Evolutionary conservation across 768 basidiomycete species (phyloP).

Genomic region (Auriscalpium vulgare): DNA sequence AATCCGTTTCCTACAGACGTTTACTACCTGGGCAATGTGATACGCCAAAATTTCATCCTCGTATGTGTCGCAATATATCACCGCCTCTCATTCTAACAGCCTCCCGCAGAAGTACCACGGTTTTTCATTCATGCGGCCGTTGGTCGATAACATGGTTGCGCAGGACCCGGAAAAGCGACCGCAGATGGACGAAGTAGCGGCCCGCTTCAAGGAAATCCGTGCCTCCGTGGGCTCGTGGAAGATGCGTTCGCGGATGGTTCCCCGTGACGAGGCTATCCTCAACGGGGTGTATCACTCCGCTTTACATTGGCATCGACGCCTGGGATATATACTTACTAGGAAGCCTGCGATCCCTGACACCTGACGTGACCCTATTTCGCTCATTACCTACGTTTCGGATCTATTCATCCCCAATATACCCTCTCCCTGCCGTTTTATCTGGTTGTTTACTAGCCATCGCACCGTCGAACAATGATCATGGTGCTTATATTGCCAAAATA

Average conservation of each 20-base stretch:
- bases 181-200: constrained; percentile 29
- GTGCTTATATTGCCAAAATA: no score
- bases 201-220: constrained; percentile 22
- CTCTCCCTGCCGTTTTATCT: no score
- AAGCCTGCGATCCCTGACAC: no score
- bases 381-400: no score
- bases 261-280: no score
- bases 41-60: constrained; percentile 12
- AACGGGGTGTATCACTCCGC: no score
- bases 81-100: neutral
- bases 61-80: neutral
- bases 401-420: no score
- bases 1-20: constrained; percentile 22
- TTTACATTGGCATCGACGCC: no score
- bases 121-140: constrained; percentile 5
- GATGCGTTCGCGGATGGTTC: constrained; percentile 16
- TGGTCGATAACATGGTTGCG: constrained; percentile 28
- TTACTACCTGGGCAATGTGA: constrained; percentile 19
- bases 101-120: constrained; percentile 2
- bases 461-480: no score
- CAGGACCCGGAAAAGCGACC: constrained; percentile 27
- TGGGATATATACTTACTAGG: no score
- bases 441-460: no score
- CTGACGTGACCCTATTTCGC: no score
- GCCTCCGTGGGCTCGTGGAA: constrained; percentile 21